Conservation (phyloP, 2,329 filamentous ascomycete species). For the Mollisiaceae sp. region DNA sequence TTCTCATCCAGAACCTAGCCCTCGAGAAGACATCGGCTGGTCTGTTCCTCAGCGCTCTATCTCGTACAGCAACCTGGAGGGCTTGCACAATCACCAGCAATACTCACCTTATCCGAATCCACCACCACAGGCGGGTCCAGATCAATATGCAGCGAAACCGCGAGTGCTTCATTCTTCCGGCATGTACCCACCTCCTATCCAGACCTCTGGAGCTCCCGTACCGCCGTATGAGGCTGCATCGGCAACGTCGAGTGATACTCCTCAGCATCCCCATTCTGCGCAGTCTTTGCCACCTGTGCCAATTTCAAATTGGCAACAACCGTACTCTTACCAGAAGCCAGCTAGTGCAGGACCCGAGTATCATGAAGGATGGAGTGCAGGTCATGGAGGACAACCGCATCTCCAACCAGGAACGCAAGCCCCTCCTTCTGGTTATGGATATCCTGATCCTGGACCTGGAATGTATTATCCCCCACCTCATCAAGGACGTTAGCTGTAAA, state of each 20-base stretch:
- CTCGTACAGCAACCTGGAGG: conserved; percentile 43
- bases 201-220: conserved; percentile 31
- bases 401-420: conserved; percentile 27
- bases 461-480: conserved; percentile 39
- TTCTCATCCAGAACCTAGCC: conserved; percentile 34
- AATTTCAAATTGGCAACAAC: conserved; percentile 39
- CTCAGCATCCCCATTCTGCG: conserved; percentile 35
- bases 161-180: conserved; percentile 33
- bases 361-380: conserved; percentile 36
- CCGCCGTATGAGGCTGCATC: conserved; percentile 32
- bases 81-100: conserved; percentile 37
- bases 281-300: conserved; percentile 30
- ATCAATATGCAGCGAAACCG: conserved; percentile 37
- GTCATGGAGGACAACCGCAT: conserved; percentile 30
- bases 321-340: conserved; percentile 39
- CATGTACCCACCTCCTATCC: conserved; percentile 40
- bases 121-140: conserved; percentile 27
- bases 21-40: conserved; percentile 41
- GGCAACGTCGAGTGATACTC: conserved; percentile 29
- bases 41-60: conserved; percentile 42
- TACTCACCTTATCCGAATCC: conserved; percentile 35
- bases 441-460: conserved; percentile 33
- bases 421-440: conserved; percentile 30
- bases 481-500: conserved; percentile 30
- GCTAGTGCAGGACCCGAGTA: conserved; percentile 31